Base-by-base conservation (phyloP, 352 stramenopile genomes). In the Phytopythium sindhum region DNA sequence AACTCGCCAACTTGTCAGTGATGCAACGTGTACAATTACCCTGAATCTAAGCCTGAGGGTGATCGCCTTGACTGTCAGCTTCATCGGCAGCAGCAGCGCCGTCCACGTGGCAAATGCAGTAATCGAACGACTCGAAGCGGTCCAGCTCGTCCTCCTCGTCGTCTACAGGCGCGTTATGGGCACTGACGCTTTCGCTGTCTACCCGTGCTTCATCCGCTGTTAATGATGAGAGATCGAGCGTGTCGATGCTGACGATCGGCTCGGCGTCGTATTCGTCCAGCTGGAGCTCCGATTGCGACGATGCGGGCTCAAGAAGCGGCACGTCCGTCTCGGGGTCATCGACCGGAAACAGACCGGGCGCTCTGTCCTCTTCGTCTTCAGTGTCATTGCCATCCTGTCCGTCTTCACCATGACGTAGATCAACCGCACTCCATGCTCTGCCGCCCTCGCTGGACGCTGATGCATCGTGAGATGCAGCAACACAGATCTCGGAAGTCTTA, bases 41-140 rank as follows among this genome's bases (percentile, higher is more conserved):
- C 15, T 21, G 41, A 23, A 19, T 29, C 47, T 53, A 53, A 8
- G 23, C 12, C 4, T 21, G 11, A n/a, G 23, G 2, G 12, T 0
- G 47, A 15, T 28, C 23, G 12, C 10, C 35, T 26, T 1, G 11
- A 4, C 21, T 15, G 23, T 44, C 54, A 5, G 23, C 35, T 21
- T 8, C 52, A 14, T 19, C 21, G 4, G 19, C 12, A 45, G 52
- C 17, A 31, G 19, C 53, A 2, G 33, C 24, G 8, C 19, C 54
- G 33, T 51, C 56, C 7, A 61, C 41, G 24, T 61, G 56, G 39
- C 37, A 52, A 28, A 61, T 42, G 26, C 23, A 61, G 41, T 61
- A 61, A 15, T 61, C 56, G 29, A 61, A 61, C 29, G 56, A 61
- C 12, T 52, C 14, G 26, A 61, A 61, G 29, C 56, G 41, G 39